These are phyloP conservation scores for Echium plantagineum DNA, from an alignment of 257 asterid genomes.

Conservation along the genomic window DNA sequence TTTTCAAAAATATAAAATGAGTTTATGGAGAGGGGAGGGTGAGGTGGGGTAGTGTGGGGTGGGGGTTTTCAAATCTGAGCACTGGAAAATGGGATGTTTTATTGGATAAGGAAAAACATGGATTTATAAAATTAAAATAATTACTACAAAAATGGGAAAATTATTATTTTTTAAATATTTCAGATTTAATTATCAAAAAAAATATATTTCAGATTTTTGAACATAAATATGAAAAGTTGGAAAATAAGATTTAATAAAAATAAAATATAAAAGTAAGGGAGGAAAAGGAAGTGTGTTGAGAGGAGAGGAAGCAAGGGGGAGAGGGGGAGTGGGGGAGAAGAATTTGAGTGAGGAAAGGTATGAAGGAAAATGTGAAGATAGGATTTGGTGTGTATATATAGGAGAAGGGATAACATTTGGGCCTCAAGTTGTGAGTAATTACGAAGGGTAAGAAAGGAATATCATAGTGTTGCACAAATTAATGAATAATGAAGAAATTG, in stretches of 20 bases:
- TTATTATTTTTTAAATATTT: no score
- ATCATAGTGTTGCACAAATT: no score
- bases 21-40: background rate
- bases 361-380: background rate
- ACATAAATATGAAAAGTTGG: no score
- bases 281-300: background rate
- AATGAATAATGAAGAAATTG: no score
- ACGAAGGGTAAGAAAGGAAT: conserved; percentile 3
- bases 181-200: no score
- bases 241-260: no score
- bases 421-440: conserved; percentile 13
- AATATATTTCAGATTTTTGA: no score
- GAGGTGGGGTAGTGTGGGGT: no score
- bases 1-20: background rate
- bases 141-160: no score
- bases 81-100: background rate
- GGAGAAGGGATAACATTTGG: background rate
- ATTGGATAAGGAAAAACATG: conserved; percentile 7
- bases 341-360: background rate
- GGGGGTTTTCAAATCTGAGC: no score
- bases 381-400: conserved; percentile 8
- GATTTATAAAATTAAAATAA: background rate
- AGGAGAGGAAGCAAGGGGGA: background rate
- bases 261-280: no score
- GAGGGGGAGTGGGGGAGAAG: background rate